phyloP scores from a whole-genome alignment of 768 basidiomycete genomes.

The Rhodosporidiobolus sp. region DNA sequence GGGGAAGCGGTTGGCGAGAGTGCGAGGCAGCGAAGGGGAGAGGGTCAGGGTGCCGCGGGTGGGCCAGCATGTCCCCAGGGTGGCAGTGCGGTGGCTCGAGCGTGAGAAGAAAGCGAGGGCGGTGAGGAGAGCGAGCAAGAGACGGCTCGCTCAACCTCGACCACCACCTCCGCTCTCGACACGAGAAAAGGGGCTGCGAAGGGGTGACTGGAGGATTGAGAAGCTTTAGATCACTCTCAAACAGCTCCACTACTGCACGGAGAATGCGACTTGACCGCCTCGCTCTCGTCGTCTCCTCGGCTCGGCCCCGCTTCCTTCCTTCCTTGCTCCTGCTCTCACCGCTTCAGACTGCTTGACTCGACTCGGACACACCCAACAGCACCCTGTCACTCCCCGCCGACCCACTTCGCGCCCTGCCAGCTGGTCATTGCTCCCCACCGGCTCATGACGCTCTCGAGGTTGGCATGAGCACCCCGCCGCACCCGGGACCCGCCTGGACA shows the following conservation, averaged over 20 bases:
- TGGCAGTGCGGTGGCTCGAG: neutral
- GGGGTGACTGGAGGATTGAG: too few relatives aligned
- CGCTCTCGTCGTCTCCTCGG: neutral
- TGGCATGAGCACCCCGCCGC: constrained; percentile 6
- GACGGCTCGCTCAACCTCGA: neutral
- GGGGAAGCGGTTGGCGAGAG: too few relatives aligned
- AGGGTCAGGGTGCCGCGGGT: neutral
- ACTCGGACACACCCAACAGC: neutral
- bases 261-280: too few relatives aligned
- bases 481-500: constrained; percentile 19
- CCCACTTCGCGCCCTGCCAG: neutral
- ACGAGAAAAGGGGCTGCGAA: too few relatives aligned
- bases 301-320: neutral
- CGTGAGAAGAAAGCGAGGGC: neutral
- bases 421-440: neutral
- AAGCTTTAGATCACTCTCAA: too few relatives aligned
- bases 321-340: neutral
- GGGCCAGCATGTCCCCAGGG: neutral
- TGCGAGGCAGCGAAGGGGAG: neutral
- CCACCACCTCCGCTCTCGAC: neutral
- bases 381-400: neutral
- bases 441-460: neutral
- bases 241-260: too few relatives aligned
- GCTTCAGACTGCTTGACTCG: neutral
- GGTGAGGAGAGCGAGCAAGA: neutral